Evolutionary conservation across 108 stramenopile genomes (phyloP).

Genomic region (Nannochloropsis gaditana): DNA sequence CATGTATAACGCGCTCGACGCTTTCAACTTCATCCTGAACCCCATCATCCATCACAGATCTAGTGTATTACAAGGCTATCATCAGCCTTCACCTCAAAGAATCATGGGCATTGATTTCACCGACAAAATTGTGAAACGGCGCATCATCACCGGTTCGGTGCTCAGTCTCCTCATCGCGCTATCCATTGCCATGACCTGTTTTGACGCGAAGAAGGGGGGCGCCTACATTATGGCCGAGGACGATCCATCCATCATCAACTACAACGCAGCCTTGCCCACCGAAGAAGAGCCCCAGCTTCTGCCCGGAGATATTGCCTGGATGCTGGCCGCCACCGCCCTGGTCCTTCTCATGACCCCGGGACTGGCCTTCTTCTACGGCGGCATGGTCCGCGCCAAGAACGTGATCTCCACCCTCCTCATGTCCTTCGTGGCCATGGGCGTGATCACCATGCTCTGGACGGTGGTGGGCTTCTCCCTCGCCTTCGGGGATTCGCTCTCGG

Average conservation of each 20-base stretch:
- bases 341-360: slow-evolving; percentile 35
- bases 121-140: not conserved
- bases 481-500: slow-evolving; percentile 20
- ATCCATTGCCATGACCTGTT: not conserved
- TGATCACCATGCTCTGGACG: slow-evolving; percentile 26
- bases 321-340: slow-evolving; percentile 21
- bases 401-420: slow-evolving; percentile 27
- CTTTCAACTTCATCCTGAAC: no score
- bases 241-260: not conserved
- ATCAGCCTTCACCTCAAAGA: no score
- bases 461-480: slow-evolving; percentile 27
- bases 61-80: no score
- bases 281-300: not conserved
- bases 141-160: not conserved
- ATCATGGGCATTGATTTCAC: no score
- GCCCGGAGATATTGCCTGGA: slow-evolving; percentile 30
- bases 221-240: not conserved
- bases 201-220: not conserved
- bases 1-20: no score
- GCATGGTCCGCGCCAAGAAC: slow-evolving; percentile 24
- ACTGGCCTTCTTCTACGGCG: slow-evolving; percentile 31
- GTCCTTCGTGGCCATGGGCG: slow-evolving; percentile 20
- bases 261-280: not conserved
- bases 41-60: no score
- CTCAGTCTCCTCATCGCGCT: not conserved